Evolutionary conservation across 768 basidiomycete genomes (phyloP).

Genomic region (Rhodotorula taiwanensis): DNA sequence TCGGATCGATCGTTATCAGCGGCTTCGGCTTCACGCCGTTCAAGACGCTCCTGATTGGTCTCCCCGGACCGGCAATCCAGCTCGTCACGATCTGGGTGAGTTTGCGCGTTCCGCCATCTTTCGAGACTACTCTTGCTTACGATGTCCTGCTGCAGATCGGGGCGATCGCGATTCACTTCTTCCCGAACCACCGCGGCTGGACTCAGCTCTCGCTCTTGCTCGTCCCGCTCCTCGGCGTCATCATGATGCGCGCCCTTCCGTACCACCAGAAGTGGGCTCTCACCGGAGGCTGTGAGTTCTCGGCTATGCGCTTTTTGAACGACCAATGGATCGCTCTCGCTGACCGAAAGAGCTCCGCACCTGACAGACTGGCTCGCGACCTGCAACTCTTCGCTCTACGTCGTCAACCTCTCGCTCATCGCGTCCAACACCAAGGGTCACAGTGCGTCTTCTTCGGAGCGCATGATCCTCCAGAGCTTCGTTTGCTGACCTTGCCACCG

Average conservation of each 20-base stretch:
- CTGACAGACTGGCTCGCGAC: slow-evolving; percentile 9
- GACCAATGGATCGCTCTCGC: neutral
- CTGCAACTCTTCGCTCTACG: slow-evolving; percentile 35
- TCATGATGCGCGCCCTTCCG: slow-evolving; percentile 32
- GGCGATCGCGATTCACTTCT: slow-evolving; percentile 40
- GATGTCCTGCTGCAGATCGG: slow-evolving; percentile 24
- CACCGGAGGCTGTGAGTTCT: slow-evolving; percentile 20
- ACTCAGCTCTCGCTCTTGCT: slow-evolving; percentile 28
- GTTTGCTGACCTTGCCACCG: too few species aligned
- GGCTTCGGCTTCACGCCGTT: slow-evolving; percentile 33
- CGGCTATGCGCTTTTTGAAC: neutral
- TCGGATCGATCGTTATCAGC: slow-evolving; percentile 37
- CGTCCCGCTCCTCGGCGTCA: slow-evolving; percentile 34
- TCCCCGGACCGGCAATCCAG: slow-evolving; percentile 37
- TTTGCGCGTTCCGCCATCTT: too few species aligned
- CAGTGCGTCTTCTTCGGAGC: slow-evolving; percentile 23
- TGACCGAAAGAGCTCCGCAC: neutral
- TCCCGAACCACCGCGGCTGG: slow-evolving; percentile 23
- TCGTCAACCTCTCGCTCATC: slow-evolving; percentile 37
- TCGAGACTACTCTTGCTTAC: neutral
- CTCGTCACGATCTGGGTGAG: slow-evolving; percentile 44
- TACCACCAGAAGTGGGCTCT: slow-evolving; percentile 24
- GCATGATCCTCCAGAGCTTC: too few species aligned
- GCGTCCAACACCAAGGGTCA: slow-evolving; percentile 38
- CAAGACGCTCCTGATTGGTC: slow-evolving; percentile 32